phyloP scores from a whole-genome alignment of 177 flowering plant genomes.

The Tripterygium wilfordii region DNA sequence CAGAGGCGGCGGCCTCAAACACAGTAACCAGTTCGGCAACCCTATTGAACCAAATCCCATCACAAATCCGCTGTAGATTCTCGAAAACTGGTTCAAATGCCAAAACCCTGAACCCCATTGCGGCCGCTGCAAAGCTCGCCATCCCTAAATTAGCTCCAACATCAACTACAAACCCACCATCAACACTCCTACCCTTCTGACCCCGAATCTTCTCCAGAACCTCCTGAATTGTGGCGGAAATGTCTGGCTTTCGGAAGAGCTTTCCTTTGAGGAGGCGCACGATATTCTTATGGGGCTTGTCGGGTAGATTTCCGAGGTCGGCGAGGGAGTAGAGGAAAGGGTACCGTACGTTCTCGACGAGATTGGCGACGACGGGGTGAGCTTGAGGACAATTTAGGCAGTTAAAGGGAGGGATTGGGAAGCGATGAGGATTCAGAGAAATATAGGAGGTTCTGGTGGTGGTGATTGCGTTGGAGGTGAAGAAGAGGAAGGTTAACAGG shows the following conservation, averaged over 20 bases:
- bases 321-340: conserved; percentile 88
- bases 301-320: conserved; percentile 82
- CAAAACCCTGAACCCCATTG: conserved; percentile 84
- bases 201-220: conserved; percentile 54
- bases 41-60: conserved; percentile 79
- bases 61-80: conserved; percentile 97
- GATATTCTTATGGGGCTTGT: conserved; percentile 94
- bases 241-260: conserved; percentile 79
- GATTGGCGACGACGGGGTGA: conserved; percentile 80
- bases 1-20: conserved; percentile 89
- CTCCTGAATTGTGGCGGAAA: conserved; percentile 78
- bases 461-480: conserved; percentile 29
- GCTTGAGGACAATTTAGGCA: conserved; percentile 68
- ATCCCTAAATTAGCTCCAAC: conserved; percentile 99
- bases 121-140: conserved; percentile 96
- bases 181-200: conserved; percentile 23
- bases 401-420: conserved; percentile 53
- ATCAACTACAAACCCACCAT: conserved; percentile 71
- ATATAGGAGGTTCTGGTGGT: conserved; percentile 10
- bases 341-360: conserved; percentile 71
- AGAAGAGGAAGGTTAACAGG: conserved; percentile 47
- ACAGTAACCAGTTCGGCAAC: conserved; percentile 57
- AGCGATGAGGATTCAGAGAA: neutral
- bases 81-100: conserved; percentile 96
- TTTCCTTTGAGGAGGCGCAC: conserved; percentile 77